phyloP scores from a whole-genome alignment of 352 stramenopile species.

The Globisporangium paddicum region DNA sequence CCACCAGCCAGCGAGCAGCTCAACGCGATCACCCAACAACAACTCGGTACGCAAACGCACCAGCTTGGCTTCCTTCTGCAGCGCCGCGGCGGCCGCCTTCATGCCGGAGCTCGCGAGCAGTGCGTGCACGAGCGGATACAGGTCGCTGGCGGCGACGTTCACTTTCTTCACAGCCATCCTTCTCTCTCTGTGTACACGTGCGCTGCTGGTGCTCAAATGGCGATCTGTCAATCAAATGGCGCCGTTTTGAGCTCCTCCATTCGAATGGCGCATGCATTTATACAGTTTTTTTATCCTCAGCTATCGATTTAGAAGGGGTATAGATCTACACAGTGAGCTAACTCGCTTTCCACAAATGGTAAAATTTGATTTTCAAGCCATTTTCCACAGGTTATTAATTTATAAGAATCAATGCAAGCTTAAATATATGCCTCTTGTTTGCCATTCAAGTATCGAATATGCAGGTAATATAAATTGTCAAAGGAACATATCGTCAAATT shows the following conservation, averaged over 20 bases:
- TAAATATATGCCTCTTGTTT: no score
- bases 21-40: not conserved
- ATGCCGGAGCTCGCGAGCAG: constrained; percentile 62
- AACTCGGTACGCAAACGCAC: constrained; percentile 26
- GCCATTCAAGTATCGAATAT: no score
- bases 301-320: not conserved
- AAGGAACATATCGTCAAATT: no score
- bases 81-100: constrained; percentile 56
- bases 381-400: no score
- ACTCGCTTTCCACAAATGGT: no score
- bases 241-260: constrained; percentile 17
- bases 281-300: not conserved
- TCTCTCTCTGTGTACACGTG: not conserved
- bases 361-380: not conserved
- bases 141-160: constrained; percentile 58
- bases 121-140: constrained; percentile 72
- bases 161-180: constrained; percentile 17
- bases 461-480: no score
- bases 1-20: not conserved
- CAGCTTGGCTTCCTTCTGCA: constrained; percentile 75
- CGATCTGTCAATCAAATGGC: not conserved
- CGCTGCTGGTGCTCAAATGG: constrained; percentile 2
- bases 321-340: no score
- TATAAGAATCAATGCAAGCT: no score
- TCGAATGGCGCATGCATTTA: constrained; percentile 8